phyloP scores from a whole-genome alignment of 2,329 filamentous ascomycete genomes.

The Albifimbria verrucaria region DNA sequence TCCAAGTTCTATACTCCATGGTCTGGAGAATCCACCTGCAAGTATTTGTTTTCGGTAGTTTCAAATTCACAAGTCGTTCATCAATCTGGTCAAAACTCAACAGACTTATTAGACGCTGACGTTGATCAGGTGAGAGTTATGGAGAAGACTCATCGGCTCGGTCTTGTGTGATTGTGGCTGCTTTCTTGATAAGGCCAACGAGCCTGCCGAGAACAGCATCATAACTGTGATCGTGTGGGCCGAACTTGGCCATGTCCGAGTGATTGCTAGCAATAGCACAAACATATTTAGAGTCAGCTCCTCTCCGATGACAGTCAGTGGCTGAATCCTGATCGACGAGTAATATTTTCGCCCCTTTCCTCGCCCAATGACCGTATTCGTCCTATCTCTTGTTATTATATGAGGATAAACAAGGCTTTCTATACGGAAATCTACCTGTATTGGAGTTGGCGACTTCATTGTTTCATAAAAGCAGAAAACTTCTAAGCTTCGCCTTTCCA shows the following conservation, averaged over 20 bases:
- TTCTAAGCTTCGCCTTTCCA: constrained; percentile 6
- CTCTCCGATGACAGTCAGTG: constrained; percentile 15
- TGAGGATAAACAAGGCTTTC: background rate
- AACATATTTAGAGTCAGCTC: constrained; percentile 12
- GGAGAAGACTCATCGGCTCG: background rate
- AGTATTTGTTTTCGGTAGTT: too few species aligned
- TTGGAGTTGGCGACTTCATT: constrained; percentile 15
- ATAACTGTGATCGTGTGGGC: constrained; percentile 12
- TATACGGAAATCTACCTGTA: constrained; percentile 4
- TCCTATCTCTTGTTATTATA: constrained; percentile 4
- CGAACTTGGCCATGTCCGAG: constrained; percentile 18
- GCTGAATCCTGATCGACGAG: constrained; percentile 17
- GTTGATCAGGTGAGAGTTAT: background rate
- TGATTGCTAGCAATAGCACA: constrained; percentile 13
- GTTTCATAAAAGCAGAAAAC: constrained; percentile 20
- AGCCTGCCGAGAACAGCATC: background rate
- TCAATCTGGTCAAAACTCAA: too few species aligned
- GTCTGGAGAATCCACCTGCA: too few species aligned
- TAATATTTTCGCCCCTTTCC: constrained; percentile 11
- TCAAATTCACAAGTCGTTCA: too few species aligned
- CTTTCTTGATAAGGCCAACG: background rate
- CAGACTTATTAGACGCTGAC: background rate
- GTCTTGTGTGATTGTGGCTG: background rate
- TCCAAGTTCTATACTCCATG: too few species aligned
- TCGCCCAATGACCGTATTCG: constrained; percentile 12